phyloP scores from a whole-genome alignment of 2,329 filamentous ascomycete species.

The Aspergillus pseudotamarii region DNA sequence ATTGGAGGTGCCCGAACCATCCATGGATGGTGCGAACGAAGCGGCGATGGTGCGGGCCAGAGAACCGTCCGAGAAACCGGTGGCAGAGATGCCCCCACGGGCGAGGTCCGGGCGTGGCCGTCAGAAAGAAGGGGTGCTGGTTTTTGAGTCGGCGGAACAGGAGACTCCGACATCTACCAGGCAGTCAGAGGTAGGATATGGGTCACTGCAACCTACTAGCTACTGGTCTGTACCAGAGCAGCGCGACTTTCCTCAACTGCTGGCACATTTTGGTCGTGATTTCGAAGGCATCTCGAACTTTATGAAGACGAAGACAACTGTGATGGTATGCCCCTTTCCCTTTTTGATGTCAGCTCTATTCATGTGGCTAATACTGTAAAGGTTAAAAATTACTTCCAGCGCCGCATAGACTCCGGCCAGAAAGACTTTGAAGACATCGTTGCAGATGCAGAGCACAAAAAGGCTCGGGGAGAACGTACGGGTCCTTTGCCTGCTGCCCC shows the following conservation, averaged over 20 bases:
- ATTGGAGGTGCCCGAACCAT: constrained; percentile 26
- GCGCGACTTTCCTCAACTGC: constrained; percentile 48
- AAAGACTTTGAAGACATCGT: constrained; percentile 49
- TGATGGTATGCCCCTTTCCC: constrained; percentile 46
- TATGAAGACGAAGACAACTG: constrained; percentile 56
- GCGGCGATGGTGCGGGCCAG: constrained; percentile 23
- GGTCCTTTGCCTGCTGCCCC: constrained; percentile 45
- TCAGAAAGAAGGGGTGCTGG: constrained; percentile 37
- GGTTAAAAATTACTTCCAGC: constrained; percentile 55
- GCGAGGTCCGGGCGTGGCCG: constrained; percentile 33
- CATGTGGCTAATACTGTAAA: constrained; percentile 18
- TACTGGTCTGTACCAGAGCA: constrained; percentile 57
- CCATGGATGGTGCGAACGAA: constrained; percentile 23
- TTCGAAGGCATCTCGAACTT: constrained; percentile 52
- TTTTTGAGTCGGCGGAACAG: constrained; percentile 39
- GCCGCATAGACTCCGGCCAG: constrained; percentile 47
- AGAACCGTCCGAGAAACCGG: constrained; percentile 33
- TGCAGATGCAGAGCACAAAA: constrained; percentile 47
- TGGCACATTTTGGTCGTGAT: constrained; percentile 52
- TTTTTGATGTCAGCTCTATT: not conserved
- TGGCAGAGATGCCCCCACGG: constrained; percentile 25
- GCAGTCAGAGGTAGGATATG: constrained; percentile 37
- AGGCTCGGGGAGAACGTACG: constrained; percentile 47
- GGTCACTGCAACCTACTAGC: constrained; percentile 49
- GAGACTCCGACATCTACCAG: constrained; percentile 28